Evolutionary conservation across 1,284 basidiomycete species (phyloP), one percentile per base, ranked within the genome.

Genomic region (Blastosporella zonata): DNA sequence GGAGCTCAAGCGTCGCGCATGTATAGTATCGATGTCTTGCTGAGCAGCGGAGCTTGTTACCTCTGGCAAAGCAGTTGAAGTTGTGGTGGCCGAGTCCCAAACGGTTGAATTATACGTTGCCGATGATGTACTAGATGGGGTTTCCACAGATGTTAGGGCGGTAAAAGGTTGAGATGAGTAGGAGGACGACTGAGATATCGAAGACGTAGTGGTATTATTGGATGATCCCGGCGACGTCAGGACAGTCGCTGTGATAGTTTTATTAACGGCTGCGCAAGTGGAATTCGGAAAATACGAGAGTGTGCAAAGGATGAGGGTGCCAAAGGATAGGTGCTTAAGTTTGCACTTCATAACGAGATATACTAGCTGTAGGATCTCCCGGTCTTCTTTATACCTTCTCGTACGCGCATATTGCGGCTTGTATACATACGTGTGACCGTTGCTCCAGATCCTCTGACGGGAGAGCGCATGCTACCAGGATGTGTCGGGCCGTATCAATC

Each of bases 1-100:
- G 4, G 47, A 36, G 10, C 45, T 45, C 6, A 47, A 48, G n/a
- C 55, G 55, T 35, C 52, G 55, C 41, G 47, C 38, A 21, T 28
- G 50, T 34, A 56, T 54, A 31, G 23, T 52, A 18, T 54, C 50
- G 31, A 56, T 52, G 17, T 47, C 53, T 27, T 38, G 22, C 21
- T 36, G 38, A 8, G 28, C 42, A 15, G 45, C 4, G 43, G 36
- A 37, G 27, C 29, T 46, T 3, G 49, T 46, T 17, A n/a, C 15
- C 20, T 38, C 13, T 12, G 41, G 21, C 9, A 18, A 27, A 43
- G 47, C 27, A 9, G 34, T 12, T 17, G 47, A 33, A 9, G 33
- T 34, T 9, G 15, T 15, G 3, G 33, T 17, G 5, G 15, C n/a
- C 17, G n/a, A n/a, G n/a, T 10, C 33, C 5, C n/a, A 6, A 17